phyloP scores from a whole-genome alignment of 2,329 filamentous ascomycete genomes.

The Ophiostoma triangulosporum region DNA sequence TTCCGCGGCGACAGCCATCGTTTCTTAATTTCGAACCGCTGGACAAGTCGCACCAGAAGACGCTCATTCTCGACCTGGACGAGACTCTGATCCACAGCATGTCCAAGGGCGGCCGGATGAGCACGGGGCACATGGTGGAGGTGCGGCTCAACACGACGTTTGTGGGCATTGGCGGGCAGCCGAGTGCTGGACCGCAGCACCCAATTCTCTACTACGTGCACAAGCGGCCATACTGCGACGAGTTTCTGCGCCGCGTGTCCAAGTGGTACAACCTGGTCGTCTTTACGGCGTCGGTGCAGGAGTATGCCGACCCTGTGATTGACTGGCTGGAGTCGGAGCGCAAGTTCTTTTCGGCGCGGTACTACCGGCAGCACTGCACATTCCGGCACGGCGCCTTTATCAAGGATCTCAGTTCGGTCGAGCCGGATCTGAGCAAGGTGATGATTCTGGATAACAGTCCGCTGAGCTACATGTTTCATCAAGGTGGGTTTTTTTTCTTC shows the following conservation, averaged over 20 bases:
- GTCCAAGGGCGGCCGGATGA: constrained; percentile 91
- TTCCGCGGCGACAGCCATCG: constrained; percentile 79
- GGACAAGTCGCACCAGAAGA: constrained; percentile 61
- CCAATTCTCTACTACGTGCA: constrained; percentile 98
- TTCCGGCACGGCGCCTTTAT: constrained; percentile 93
- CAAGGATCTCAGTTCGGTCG: constrained; percentile 90
- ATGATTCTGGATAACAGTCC: constrained; percentile 99
- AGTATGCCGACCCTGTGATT: constrained; percentile 96
- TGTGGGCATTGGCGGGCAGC: constrained; percentile 52
- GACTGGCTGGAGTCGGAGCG: constrained; percentile 96
- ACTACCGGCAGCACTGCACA: constrained; percentile 95
- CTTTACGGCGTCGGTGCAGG: constrained; percentile 94
- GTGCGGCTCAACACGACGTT: constrained; percentile 70
- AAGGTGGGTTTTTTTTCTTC: constrained; percentile 48
- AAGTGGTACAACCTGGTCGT: constrained; percentile 98
- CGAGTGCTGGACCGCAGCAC: constrained; percentile 68
- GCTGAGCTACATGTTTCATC: constrained; percentile 95
- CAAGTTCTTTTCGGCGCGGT: constrained; percentile 88
- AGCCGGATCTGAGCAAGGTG: constrained; percentile 92
- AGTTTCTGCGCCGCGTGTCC: constrained; percentile 80
- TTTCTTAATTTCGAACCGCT: constrained; percentile 52
- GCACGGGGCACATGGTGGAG: constrained; percentile 96
- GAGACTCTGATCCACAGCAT: constrained; percentile 97
- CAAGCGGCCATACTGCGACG: constrained; percentile 92
- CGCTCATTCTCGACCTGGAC: constrained; percentile 86